phyloP scores from a whole-genome alignment of 345 rosid genomes.

The Carallia brachiata region DNA sequence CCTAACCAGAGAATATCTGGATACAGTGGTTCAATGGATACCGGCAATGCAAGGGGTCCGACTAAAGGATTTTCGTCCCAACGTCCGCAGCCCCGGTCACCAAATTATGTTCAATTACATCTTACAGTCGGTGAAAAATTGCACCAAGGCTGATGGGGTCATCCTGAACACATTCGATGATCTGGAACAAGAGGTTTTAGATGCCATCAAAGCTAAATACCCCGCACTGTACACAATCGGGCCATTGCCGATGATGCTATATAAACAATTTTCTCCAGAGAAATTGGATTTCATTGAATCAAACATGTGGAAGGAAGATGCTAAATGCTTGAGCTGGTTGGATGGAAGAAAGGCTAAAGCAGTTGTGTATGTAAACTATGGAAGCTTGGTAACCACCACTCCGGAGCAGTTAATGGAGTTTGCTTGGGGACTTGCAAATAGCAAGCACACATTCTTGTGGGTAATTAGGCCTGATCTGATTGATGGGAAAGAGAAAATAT shows the following conservation, averaged over 20 bases:
- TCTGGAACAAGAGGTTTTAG: background rate
- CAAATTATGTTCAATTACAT: background rate
- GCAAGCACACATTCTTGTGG: slow-evolving; percentile 11
- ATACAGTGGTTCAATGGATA: background rate
- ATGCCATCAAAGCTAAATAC: background rate
- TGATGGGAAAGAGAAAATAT: background rate
- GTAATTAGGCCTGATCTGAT: slow-evolving; percentile 2
- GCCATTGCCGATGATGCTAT: background rate
- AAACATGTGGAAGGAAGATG: background rate
- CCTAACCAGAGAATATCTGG: too few species aligned
- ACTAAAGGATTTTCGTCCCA: background rate
- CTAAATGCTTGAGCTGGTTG: background rate
- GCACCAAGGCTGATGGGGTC: background rate
- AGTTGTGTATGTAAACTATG: background rate
- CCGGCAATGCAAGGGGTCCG: background rate
- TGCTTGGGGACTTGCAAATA: slow-evolving; percentile 15
- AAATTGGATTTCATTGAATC: background rate
- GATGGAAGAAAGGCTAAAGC: background rate
- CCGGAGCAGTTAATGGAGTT: background rate
- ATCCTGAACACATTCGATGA: slow-evolving; percentile 1
- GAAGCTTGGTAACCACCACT: background rate
- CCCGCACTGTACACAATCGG: background rate
- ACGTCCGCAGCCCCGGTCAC: background rate
- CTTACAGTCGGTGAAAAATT: background rate
- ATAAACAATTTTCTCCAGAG: too few species aligned